Percentiles rank a stretch among this genome's conserved stretches.
phyloP scores from a whole-genome alignment of 2,329 filamentous ascomycete genomes.

The Clonostachys solani region DNA sequence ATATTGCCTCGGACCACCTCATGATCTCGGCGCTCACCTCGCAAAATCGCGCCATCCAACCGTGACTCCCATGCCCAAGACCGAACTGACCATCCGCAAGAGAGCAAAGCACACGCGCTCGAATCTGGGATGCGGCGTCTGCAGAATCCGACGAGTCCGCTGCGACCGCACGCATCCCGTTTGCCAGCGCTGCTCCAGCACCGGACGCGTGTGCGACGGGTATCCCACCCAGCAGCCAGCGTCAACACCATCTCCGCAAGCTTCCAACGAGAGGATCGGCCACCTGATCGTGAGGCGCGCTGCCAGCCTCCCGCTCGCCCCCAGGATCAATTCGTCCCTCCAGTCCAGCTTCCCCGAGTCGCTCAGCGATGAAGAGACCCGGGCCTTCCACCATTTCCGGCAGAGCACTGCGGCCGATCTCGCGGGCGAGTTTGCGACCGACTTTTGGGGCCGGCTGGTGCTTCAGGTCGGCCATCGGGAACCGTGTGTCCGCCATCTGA shows the following conservation, averaged over 20 bases:
- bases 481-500: conserved; percentile 1
- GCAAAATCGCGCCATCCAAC: too few relatives aligned
- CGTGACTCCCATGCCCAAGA: too few relatives aligned
- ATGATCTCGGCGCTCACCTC: too few relatives aligned
- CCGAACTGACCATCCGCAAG: too few relatives aligned
- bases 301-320: too few relatives aligned
- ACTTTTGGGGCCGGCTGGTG: conserved; percentile 7
- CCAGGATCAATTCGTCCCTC: too few relatives aligned
- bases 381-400: neutral
- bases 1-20: too few relatives aligned
- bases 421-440: conserved; percentile 1
- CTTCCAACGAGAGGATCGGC: too few relatives aligned
- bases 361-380: neutral
- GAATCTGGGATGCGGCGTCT: too few relatives aligned
- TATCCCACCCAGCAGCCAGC: neutral
- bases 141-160: conserved; percentile 24
- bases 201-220: conserved; percentile 1
- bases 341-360: neutral
- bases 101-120: too few relatives aligned
- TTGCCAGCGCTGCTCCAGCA: conserved; percentile 22
- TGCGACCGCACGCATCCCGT: conserved; percentile 29
- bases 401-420: conserved; percentile 1
- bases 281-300: too few relatives aligned
- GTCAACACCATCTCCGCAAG: neutral
- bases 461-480: conserved; percentile 5